Evolutionary conservation across 192 early-diverging fungal genomes (phyloP).

Genomic region (Coemansia asiatica): DNA sequence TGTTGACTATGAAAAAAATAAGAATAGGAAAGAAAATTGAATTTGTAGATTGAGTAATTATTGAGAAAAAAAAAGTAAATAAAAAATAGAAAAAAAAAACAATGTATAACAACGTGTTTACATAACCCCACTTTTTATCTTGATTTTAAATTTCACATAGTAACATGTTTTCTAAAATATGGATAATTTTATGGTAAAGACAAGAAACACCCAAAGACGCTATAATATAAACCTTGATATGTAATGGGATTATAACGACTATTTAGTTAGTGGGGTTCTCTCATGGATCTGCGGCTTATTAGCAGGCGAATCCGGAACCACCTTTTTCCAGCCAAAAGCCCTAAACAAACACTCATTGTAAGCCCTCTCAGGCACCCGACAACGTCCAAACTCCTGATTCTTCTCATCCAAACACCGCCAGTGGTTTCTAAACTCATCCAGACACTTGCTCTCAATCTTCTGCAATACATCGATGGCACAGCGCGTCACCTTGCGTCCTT

Average conservation of each 20-base stretch:
- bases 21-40: slow-evolving; percentile 1
- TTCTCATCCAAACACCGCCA: slow-evolving; percentile 91
- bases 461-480: slow-evolving; percentile 85
- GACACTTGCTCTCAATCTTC: slow-evolving; percentile 89
- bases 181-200: too few species aligned
- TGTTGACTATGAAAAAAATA: background rate
- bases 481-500: slow-evolving; percentile 94
- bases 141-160: too few species aligned
- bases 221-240: too few species aligned
- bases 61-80: too few species aligned
- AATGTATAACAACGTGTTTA: too few species aligned
- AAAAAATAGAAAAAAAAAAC: too few species aligned
- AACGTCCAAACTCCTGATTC: slow-evolving; percentile 84
- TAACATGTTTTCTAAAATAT: too few species aligned
- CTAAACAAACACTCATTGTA: slow-evolving; percentile 90
- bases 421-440: slow-evolving; percentile 80
- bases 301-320: slow-evolving; percentile 62
- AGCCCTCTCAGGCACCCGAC: slow-evolving; percentile 72
- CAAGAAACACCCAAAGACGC: too few species aligned
- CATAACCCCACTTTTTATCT: too few species aligned
- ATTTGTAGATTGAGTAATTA: too few species aligned
- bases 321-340: slow-evolving; percentile 75
- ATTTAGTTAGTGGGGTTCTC: slow-evolving; percentile 24
- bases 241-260: too few species aligned
- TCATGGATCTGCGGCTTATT: slow-evolving; percentile 49